Conservation (phyloP, 2,329 filamentous ascomycete genomes). For the Apiospora pterosperma region DNA sequence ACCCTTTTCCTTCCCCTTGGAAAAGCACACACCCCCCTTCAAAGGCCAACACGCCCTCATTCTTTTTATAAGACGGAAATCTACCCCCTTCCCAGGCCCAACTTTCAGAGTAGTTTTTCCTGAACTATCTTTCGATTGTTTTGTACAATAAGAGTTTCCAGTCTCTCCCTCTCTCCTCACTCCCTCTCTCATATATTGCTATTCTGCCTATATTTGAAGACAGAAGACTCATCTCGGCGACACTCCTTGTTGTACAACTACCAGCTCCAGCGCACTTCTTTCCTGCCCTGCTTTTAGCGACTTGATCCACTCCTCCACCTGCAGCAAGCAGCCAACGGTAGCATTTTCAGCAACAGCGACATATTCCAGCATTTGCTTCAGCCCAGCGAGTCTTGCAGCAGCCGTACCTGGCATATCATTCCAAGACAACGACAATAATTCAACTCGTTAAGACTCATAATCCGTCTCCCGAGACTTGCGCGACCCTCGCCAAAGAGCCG, state of each 20-base stretch:
- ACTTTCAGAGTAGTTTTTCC: slow-evolving; percentile 8
- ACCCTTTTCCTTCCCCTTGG: slow-evolving; percentile 8
- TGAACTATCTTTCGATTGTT: slow-evolving; percentile 3
- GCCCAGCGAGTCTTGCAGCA: slow-evolving; percentile 9
- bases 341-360: not conserved
- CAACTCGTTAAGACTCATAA: slow-evolving; percentile 9
- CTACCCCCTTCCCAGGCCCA: slow-evolving; percentile 8
- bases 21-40: slow-evolving; percentile 5
- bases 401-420: slow-evolving; percentile 8
- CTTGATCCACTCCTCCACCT: slow-evolving; percentile 8
- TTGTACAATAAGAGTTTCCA: slow-evolving; percentile 11
- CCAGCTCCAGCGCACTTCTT: slow-evolving; percentile 5
- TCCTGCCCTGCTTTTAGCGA: slow-evolving; percentile 10
- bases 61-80: slow-evolving; percentile 12
- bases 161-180: not conserved
- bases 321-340: slow-evolving; percentile 4
- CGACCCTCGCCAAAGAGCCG: slow-evolving; percentile 9
- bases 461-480: slow-evolving; percentile 10
- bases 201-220: slow-evolving; percentile 3
- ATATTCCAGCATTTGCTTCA: slow-evolving; percentile 5
- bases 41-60: slow-evolving; percentile 2
- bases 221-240: slow-evolving; percentile 3
- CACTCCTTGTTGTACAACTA: slow-evolving; percentile 9
- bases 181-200: slow-evolving; percentile 3
- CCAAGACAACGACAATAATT: slow-evolving; percentile 11